Evolutionary conservation across 495 filamentous ascomycete genomes (phyloP).

Genomic region (Clavariopsis aquatica): DNA sequence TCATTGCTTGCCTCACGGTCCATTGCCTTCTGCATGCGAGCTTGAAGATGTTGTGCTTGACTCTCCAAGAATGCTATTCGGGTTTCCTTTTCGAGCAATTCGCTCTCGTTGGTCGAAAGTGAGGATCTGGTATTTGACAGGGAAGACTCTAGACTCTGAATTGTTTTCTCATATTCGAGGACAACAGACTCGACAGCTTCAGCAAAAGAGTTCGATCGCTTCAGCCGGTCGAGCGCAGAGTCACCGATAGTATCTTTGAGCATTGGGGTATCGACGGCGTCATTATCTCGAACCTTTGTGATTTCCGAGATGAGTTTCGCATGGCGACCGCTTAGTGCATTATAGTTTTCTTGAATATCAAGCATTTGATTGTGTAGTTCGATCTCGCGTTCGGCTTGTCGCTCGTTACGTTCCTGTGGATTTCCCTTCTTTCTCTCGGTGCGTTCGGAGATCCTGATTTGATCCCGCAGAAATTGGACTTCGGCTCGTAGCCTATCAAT

Average conservation of each 20-base stretch:
- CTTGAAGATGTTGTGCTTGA: constrained; percentile 83
- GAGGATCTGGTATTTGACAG: constrained; percentile 86
- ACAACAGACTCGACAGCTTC: constrained; percentile 95
- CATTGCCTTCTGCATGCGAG: constrained; percentile 81
- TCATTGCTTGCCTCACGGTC: constrained; percentile 90
- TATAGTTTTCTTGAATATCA: constrained; percentile 94
- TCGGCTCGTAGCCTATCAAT: constrained; percentile 95
- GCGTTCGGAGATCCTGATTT: constrained; percentile 73
- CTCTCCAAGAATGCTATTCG: constrained; percentile 90
- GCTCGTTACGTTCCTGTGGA: constrained; percentile 69
- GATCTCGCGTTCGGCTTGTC: constrained; percentile 79
- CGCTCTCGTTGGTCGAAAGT: constrained; percentile 79
- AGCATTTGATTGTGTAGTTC: constrained; percentile 94
- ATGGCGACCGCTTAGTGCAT: constrained; percentile 82
- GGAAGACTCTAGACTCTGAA: constrained; percentile 88
- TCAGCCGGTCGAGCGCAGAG: constrained; percentile 82
- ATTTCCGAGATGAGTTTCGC: constrained; percentile 94
- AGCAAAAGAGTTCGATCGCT: constrained; percentile 91
- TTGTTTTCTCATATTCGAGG: constrained; percentile 97
- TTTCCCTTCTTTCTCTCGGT: constrained; percentile 59
- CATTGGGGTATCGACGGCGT: constrained; percentile 55
- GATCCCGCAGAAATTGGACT: constrained; percentile 89
- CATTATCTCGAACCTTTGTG: constrained; percentile 73
- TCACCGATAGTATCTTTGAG: constrained; percentile 63
- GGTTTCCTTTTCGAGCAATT: constrained; percentile 86